Conservation (phyloP, 306 rosid species). For the Alnus glutinosa region DNA sequence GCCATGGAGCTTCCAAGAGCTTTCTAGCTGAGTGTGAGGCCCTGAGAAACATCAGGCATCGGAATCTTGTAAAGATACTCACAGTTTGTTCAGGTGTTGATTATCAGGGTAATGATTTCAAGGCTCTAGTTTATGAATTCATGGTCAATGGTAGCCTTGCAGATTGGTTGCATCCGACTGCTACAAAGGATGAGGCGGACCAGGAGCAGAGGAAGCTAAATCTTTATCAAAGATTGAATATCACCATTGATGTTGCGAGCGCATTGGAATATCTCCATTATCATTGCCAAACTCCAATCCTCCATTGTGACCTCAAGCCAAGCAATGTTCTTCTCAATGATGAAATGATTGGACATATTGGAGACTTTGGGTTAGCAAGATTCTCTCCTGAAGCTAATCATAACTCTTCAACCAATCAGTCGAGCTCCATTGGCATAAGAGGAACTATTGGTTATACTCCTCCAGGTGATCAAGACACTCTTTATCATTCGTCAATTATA, state of each 20-base stretch:
- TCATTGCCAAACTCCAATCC: neutral
- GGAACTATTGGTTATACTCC: neutral
- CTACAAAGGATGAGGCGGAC: neutral
- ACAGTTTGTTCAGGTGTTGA: neutral
- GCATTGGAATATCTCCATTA: neutral
- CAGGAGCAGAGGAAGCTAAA: neutral
- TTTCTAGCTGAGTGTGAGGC: too few relatives aligned
- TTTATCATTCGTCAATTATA: neutral
- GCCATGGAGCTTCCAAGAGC: too few relatives aligned
- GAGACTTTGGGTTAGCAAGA: neutral
- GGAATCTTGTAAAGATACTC: too few relatives aligned
- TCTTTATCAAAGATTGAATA: neutral
- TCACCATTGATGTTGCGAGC: neutral
- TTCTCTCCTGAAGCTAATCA: neutral
- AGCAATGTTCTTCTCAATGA: neutral
- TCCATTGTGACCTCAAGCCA: neutral
- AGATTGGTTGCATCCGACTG: neutral
- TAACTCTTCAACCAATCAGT: neutral
- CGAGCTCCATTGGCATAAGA: neutral
- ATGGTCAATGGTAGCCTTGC: neutral
- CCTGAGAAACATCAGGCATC: too few relatives aligned
- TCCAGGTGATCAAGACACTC: neutral
- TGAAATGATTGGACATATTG: neutral
- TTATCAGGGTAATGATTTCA: neutral
- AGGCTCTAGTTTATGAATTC: neutral